Conservation (phyloP, 2,329 filamentous ascomycete species). For the Paraphoma sp. region DNA sequence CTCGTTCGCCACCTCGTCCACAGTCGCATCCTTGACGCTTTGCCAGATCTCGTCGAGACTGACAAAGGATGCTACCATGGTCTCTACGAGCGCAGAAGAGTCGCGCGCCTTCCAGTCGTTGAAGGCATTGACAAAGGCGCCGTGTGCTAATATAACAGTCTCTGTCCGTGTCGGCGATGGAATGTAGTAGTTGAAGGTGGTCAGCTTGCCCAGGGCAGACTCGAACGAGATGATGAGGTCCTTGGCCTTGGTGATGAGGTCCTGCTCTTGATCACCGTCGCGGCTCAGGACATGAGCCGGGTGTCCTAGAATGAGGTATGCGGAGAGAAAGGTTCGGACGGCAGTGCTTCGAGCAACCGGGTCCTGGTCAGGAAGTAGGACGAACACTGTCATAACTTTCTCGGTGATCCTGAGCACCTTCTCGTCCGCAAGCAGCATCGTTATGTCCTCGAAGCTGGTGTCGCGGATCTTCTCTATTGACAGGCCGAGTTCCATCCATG, state of each 20-base stretch:
- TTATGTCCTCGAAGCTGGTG: slow-evolving; percentile 77
- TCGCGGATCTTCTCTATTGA: slow-evolving; percentile 74
- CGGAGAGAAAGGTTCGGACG: slow-evolving; percentile 78
- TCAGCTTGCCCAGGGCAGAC: slow-evolving; percentile 71
- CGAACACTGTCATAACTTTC: slow-evolving; percentile 72
- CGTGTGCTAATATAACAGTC: slow-evolving; percentile 72
- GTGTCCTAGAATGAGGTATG: slow-evolving; percentile 80
- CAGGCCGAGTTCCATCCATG: slow-evolving; percentile 71
- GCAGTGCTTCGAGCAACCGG: slow-evolving; percentile 68
- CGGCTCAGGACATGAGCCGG: slow-evolving; percentile 79
- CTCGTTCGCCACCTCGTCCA: slow-evolving; percentile 75
- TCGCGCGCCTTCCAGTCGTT: slow-evolving; percentile 85
- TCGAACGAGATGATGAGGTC: slow-evolving; percentile 82
- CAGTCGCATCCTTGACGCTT: slow-evolving; percentile 78
- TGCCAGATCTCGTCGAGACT: slow-evolving; percentile 85
- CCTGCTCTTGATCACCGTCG: slow-evolving; percentile 72
- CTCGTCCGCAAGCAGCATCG: slow-evolving; percentile 70
- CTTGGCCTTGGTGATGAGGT: slow-evolving; percentile 77
- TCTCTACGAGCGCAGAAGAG: slow-evolving; percentile 77
- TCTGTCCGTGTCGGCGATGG: slow-evolving; percentile 68
- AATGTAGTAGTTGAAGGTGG: slow-evolving; percentile 70
- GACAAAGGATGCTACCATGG: slow-evolving; percentile 87
- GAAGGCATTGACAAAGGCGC: slow-evolving; percentile 78
- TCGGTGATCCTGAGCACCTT: slow-evolving; percentile 71
- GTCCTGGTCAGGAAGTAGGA: slow-evolving; percentile 64